Evolutionary conservation across 2,329 filamentous ascomycete genomes (phyloP).

Genomic region (Venturia oleaginea): DNA sequence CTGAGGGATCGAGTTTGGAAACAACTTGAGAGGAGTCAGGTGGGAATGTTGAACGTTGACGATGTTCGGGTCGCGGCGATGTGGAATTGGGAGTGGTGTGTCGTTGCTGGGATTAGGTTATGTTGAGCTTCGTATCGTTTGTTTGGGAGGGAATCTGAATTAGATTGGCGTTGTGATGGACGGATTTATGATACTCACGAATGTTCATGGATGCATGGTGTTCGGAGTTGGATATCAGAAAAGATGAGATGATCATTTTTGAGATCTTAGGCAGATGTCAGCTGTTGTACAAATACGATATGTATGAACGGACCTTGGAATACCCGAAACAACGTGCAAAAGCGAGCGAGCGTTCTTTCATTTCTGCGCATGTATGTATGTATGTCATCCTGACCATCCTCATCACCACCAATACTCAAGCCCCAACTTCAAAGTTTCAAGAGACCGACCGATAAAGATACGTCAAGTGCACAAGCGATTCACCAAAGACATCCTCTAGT

Average conservation of each 20-base stretch:
- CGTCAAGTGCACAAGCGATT: too few species aligned
- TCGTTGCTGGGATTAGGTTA: slow-evolving; percentile 2
- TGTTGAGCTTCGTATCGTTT: background rate
- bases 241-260: background rate
- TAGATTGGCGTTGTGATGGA: background rate
- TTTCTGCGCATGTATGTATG: too few species aligned
- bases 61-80: slow-evolving; percentile 43
- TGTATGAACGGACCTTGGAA: too few species aligned
- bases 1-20: slow-evolving; percentile 47
- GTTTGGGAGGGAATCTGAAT: background rate
- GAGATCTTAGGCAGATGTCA: too few species aligned
- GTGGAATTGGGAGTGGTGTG: slow-evolving; percentile 31
- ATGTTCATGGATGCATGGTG: background rate
- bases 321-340: too few species aligned
- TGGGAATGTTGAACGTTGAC: slow-evolving; percentile 51
- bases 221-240: background rate
- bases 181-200: background rate
- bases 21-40: slow-evolving; percentile 45
- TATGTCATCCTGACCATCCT: too few species aligned
- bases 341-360: too few species aligned
- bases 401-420: too few species aligned
- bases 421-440: too few species aligned
- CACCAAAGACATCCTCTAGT: too few species aligned
- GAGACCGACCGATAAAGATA: too few species aligned
- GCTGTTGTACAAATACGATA: too few species aligned